These are phyloP conservation scores for Colletotrichum noveboracense DNA, from an alignment of 2,329 filamentous ascomycete species.

Conservation along the genomic window DNA sequence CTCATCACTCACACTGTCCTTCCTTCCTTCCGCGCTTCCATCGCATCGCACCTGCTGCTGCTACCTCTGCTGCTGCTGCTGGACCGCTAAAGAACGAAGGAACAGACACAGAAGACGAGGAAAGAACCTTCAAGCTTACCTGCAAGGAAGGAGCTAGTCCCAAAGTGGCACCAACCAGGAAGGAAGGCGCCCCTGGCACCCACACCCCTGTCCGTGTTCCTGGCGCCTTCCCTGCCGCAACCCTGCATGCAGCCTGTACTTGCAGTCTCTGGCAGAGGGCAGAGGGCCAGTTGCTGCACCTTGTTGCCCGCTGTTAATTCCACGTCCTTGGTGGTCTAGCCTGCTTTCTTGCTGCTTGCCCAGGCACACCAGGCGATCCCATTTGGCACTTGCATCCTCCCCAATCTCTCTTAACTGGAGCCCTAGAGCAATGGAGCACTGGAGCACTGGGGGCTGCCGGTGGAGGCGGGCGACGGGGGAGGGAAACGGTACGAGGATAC, in stretches of 20 bases:
- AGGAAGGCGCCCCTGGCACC: neutral
- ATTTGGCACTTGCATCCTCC: neutral
- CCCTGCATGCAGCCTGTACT: neutral
- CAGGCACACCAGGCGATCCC: constrained; percentile 3
- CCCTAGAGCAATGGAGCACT: neutral
- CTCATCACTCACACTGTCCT: neutral
- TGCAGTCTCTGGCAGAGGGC: neutral
- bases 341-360: neutral
- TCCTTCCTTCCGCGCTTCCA: neutral
- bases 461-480: neutral
- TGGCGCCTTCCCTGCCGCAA: neutral
- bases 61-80: neutral
- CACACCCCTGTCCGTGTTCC: neutral
- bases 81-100: neutral
- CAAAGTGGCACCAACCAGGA: neutral
- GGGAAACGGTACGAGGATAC: neutral
- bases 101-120: neutral
- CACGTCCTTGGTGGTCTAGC: neutral
- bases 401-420: neutral
- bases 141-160: neutral
- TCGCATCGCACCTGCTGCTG: neutral
- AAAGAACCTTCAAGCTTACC: neutral
- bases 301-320: neutral
- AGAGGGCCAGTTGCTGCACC: neutral
- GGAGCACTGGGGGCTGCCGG: neutral